Base-by-base conservation (phyloP, 495 filamentous ascomycete genomes). In the Hamigera avellanea region DNA sequence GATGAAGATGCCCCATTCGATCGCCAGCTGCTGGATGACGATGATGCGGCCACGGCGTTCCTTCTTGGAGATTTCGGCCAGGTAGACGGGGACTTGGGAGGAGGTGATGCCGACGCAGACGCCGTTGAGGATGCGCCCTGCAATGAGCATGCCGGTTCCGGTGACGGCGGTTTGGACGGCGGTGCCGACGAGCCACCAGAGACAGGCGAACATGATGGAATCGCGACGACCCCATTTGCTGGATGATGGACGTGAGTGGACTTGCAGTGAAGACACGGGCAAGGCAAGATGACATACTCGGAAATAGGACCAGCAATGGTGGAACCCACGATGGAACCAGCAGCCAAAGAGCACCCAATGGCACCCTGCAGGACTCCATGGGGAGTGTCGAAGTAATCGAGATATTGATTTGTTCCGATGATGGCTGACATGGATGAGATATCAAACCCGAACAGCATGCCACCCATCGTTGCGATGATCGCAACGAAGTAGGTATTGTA, bases 21-120 rank as follows among this genome's bases (percentile, higher is more conserved):
- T 84, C 16, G 81, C 77, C 44, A 78, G 71, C 55, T 86, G 82
- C 44, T 86, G 81, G 40, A 84, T 81, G 29, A 80, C 72, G 33
- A 86, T 75, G 32, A 87, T 70, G 0, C 72, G 74, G 21, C 82
- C 81, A 26, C 73, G 66, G 54, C 78, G 77, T 26, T 75, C 70
- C 15, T 75, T 73, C 33, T 74, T 73, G 4, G 81, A 73, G 26
- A 85, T 72, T 49, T 87, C 81, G 28, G 80, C 80, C 2, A 85
- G 68, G 54, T 86, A 87, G n/a, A 86, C 81, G n/a, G 77, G 80
- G 0, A 84, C 81, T 45, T 85, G 81, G 1, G 80, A 81, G 1
- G 78, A 83, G 1, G 80, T 83, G 41, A 86, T 76, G 40, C 80
- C 81, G 36, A 86, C 80, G 29, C 73, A 73, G 27, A 86, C 61